A percentile compares a stretch with the other conserved stretches of the same genome.
Evolutionary conservation across 768 basidiomycete genomes (phyloP).

Genomic region (Rhizopogon rudus): DNA sequence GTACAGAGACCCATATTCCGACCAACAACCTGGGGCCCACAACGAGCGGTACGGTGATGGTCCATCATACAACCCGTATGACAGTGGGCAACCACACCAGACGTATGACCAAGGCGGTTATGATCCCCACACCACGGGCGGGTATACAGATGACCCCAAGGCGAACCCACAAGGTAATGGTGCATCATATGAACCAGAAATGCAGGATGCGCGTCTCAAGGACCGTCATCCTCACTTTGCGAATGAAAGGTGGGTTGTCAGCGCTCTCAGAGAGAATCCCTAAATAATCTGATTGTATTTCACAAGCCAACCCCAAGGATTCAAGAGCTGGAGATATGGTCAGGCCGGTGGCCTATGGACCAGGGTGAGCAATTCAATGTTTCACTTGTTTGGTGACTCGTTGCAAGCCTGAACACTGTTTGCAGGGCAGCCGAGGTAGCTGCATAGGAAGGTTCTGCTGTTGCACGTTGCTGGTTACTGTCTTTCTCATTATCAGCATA

Average conservation of each 20-base stretch:
- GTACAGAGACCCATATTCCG: constrained; percentile 52
- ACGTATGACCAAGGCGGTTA: constrained; percentile 48
- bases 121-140: constrained; percentile 19
- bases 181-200: constrained; percentile 11
- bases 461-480: constrained; percentile 61
- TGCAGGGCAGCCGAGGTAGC: constrained; percentile 53
- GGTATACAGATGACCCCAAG: constrained; percentile 35
- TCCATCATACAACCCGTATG: constrained; percentile 43
- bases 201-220: constrained; percentile 32
- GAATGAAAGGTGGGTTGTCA: background rate
- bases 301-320: constrained; percentile 21
- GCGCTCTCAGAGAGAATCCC: background rate
- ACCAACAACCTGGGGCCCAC: constrained; percentile 21
- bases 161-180: constrained; percentile 9
- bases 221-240: constrained; percentile 33
- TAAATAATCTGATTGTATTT: constrained; percentile 6
- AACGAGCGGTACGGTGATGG: constrained; percentile 30
- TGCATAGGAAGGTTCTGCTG: constrained; percentile 70
- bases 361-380: constrained; percentile 34
- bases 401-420: background rate
- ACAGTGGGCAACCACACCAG: constrained; percentile 37
- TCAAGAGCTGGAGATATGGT: constrained; percentile 51
- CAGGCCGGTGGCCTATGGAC: constrained; percentile 67
- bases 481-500: constrained; percentile 65
- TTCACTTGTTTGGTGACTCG: background rate